Evolutionary conservation across 768 basidiomycete genomes (phyloP), one percentile per base, ranked within the genome.

Genomic region (Phaeotremella fagi): DNA sequence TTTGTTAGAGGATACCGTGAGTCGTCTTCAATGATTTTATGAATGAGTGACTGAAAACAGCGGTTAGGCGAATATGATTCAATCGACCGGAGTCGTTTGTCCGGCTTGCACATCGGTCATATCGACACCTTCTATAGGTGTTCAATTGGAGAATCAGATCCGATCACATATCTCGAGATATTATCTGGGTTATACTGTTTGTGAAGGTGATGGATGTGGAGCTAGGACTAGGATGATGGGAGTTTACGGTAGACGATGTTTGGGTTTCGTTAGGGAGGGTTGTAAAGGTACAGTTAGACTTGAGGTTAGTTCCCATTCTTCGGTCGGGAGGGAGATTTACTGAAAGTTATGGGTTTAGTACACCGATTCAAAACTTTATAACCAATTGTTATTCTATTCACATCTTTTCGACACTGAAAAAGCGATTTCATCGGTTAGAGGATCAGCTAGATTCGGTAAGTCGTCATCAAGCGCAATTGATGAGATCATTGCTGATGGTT

Each of bases 151-250:
- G 68, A 76, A 81, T 1, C 89, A 92, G 63, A 86, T 97, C 46
- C 83, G 92, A 0, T 75, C 80, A 1, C 82, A 82, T 57, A 85
- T 99, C 45, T 76, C 78, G 6, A 81, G 79, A 62, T 97, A 92
- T 74, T 98, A 99, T 68, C 83, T 95, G 64, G 84, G 84, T 1
- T 92, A 88, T 87, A 85, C 82, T 0, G 76, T 86, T 4, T 99
- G 95, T 75, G 81, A 90, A 62, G 95, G 97, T 57, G 77, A 82
- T 20, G 85, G 85, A 0, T 99, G 95, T 67, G 82, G 82, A 7
- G 79, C 83, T 55, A 81, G 87, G 31, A 91, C 94, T n/a, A 80
- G 95, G 18, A 87, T 85, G 80, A 94, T 97, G 88, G 80, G 87
- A 29, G 89, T 97, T 0, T 92, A 90, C 71, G 91, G 90, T 4